Conservation (phyloP, 352 stramenopile species). For the Pythium aristosporum region DNA sequence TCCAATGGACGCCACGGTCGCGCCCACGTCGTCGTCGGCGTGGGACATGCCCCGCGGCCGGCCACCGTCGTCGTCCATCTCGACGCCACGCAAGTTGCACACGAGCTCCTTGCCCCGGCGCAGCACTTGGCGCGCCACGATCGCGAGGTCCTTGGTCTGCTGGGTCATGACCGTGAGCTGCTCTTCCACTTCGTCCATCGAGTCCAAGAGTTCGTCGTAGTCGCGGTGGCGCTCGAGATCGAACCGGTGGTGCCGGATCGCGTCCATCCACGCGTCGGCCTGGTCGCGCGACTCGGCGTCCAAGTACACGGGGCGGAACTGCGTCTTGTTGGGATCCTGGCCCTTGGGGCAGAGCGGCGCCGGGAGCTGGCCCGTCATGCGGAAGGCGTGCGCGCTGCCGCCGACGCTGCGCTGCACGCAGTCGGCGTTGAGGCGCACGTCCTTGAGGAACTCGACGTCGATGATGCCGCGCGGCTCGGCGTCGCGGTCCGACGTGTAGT, state of each 20-base stretch:
- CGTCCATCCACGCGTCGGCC: slow-evolving; percentile 66
- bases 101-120: slow-evolving; percentile 23
- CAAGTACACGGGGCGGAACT: slow-evolving; percentile 67
- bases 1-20: slow-evolving; percentile 47
- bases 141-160: slow-evolving; percentile 21
- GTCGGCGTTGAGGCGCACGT: slow-evolving; percentile 73
- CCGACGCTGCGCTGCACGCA: slow-evolving; percentile 74
- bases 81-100: slow-evolving; percentile 18
- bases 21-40: slow-evolving; percentile 31
- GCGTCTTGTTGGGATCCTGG: slow-evolving; percentile 25
- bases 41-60: slow-evolving; percentile 21
- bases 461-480: slow-evolving; percentile 60
- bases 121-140: not conserved
- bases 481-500: slow-evolving; percentile 54
- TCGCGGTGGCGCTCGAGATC: slow-evolving; percentile 47
- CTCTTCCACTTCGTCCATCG: slow-evolving; percentile 37
- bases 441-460: slow-evolving; percentile 75
- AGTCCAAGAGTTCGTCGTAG: slow-evolving; percentile 36
- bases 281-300: slow-evolving; percentile 54
- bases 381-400: slow-evolving; percentile 63
- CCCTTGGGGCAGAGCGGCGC: slow-evolving; percentile 20
- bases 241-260: slow-evolving; percentile 68
- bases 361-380: slow-evolving; percentile 65
- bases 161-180: slow-evolving; percentile 21
- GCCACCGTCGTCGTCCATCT: not conserved